These are phyloP conservation scores for Dittrichia graveolens DNA, from an alignment of 129 eudicot genomes.

Conservation along the genomic window DNA sequence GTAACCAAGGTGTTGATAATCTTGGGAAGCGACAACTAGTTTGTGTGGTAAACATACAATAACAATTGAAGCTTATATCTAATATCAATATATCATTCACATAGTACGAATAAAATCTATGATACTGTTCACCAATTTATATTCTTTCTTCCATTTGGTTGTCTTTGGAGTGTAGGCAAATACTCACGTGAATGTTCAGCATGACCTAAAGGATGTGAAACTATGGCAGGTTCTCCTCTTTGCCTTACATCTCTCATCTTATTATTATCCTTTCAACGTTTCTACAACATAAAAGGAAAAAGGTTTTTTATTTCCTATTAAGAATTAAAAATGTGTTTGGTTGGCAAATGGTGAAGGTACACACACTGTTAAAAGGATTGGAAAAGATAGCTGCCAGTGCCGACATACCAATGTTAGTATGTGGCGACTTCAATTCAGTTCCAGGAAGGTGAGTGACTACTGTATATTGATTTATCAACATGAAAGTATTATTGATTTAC, in stretches of 20 bases:
- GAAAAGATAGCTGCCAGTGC: conserved; percentile 61
- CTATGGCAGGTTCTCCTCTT: conserved; percentile 79
- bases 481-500: conserved; percentile 1
- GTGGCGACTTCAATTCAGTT: conserved; percentile 58
- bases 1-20: conserved; percentile 76
- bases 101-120: not conserved
- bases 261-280: too few relatives aligned
- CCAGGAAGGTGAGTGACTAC: conserved; percentile 44
- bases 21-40: conserved; percentile 97
- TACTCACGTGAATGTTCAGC: conserved; percentile 90
- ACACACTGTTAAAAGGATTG: conserved; percentile 55
- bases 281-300: not conserved
- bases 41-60: conserved; percentile 70
- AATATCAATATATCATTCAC: not conserved
- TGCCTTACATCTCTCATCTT: too few relatives aligned
- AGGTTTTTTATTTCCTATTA: not conserved
- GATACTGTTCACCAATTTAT: not conserved
- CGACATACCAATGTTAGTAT: conserved; percentile 56
- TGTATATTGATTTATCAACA: not conserved
- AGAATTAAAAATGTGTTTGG: not conserved
- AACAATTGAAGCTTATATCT: not conserved
- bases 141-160: not conserved
- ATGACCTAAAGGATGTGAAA: conserved; percentile 91
- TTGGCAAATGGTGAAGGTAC: conserved; percentile 42
- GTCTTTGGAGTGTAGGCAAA: conserved; percentile 59